Conservation (phyloP, 371 early-diverging fungal genomes). For the Umbelopsis sp. region DNA sequence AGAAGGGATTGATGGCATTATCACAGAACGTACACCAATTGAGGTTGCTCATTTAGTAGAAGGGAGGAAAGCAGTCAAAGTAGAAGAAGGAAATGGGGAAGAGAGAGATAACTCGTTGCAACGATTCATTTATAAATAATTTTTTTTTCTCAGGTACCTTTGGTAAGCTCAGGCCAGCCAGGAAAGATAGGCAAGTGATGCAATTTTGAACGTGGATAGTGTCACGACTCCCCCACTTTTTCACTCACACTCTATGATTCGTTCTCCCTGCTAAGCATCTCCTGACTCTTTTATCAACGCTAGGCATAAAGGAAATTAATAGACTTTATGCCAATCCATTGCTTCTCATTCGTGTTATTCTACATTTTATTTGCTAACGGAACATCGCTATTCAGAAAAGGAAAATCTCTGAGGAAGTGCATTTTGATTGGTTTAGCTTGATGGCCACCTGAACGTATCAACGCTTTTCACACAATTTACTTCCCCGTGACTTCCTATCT, state of each 20-base stretch:
- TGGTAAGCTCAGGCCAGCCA: background rate
- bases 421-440: too few species aligned
- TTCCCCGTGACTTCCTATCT: too few species aligned
- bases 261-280: background rate
- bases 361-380: too few species aligned
- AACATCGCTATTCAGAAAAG: too few species aligned
- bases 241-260: background rate
- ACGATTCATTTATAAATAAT: too few species aligned
- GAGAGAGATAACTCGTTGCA: background rate
- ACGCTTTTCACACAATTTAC: too few species aligned
- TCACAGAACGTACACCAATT: constrained; percentile 45
- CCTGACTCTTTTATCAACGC: background rate
- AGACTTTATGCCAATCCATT: too few species aligned
- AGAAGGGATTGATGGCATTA: constrained; percentile 41
- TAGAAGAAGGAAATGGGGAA: background rate
- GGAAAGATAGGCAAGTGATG: constrained; percentile 15
- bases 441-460: too few species aligned
- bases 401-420: too few species aligned
- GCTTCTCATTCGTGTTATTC: too few species aligned
- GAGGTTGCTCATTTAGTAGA: constrained; percentile 28
- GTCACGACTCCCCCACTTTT: constrained; percentile 4
- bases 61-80: background rate
- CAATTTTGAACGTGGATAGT: constrained; percentile 6
- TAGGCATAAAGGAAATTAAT: too few species aligned
- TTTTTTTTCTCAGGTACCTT: constrained; percentile 10